Conservation (phyloP, 2,329 filamentous ascomycete species). For the Curvularia verruculosa region DNA sequence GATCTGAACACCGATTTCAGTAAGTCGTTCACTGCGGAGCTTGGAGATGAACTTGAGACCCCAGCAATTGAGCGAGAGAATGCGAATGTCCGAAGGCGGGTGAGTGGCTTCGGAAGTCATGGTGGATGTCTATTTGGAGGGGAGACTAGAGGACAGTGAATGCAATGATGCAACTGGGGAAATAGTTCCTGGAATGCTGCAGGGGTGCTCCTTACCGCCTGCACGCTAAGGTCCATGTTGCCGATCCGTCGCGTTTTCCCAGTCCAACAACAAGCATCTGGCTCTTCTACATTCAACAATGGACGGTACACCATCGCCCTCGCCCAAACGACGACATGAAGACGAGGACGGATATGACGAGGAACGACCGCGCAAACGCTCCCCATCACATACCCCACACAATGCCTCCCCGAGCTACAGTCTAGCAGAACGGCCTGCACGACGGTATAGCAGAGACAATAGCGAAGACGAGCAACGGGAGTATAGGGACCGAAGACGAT, state of each 20-base stretch:
- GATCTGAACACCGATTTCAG: conserved; percentile 82
- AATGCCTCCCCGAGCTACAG: conserved; percentile 37
- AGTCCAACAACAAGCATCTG: conserved; percentile 9
- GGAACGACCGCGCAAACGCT: conserved; percentile 43
- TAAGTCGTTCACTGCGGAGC: conserved; percentile 75
- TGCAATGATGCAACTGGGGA: conserved; percentile 27
- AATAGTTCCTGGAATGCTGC: conserved; percentile 14
- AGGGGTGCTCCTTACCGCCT: conserved; percentile 19
- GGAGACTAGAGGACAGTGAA: background rate
- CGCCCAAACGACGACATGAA: conserved; percentile 39
- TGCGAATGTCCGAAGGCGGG: conserved; percentile 65
- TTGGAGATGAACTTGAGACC: conserved; percentile 86
- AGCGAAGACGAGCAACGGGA: conserved; percentile 41
- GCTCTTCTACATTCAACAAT: conserved; percentile 16
- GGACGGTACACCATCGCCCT: conserved; percentile 26
- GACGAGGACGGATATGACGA: conserved; percentile 37
- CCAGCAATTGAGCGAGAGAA: conserved; percentile 96
- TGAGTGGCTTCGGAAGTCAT: conserved; percentile 30
- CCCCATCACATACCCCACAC: conserved; percentile 38
- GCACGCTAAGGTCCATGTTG: conserved; percentile 14
- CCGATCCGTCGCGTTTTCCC: conserved; percentile 19
- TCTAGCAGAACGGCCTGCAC: conserved; percentile 44
- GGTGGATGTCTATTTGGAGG: background rate
- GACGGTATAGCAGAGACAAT: conserved; percentile 42
- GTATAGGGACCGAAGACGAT: conserved; percentile 31